Evolutionary conservation across 2,329 filamentous ascomycete genomes (phyloP), one percentile per base, ranked within the genome.

Genomic region (Cordyceps javanica): DNA sequence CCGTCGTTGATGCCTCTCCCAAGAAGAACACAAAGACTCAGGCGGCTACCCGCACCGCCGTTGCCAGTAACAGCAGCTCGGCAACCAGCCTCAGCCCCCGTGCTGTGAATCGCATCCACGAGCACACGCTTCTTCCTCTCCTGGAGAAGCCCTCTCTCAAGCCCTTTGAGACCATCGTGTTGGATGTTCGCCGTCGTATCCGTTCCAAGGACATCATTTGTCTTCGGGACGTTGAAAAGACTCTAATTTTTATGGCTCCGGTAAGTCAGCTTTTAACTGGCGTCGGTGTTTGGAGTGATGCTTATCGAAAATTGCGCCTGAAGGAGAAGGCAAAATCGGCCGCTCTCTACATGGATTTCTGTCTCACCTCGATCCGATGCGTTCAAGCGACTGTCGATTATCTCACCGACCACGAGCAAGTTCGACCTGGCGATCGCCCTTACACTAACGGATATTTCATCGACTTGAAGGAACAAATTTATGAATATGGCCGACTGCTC

Each of bases 371-470:
- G 62, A 90, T 97, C 71, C 87, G 86, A 73, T 94, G 91, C 75
- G 87, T 96, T 70, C 89, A 95, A 79, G 87, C 90, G 62, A 94
- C 91, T 60, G 90, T 95, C 73, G 87, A 91, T 73, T 87, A 88
- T 73, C 81, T 97, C 63, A 87, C 84, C 78, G 91, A 95, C 70
- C 86, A 86, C 70, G 92, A 97, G 72, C 90, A 93, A 76, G 87
- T 87, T 64, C 85, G 90, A 71, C 88, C 90, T 60, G 79, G 84
- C 73, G 93, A 97, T 73, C 87, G 89, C 67, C 91, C 91, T 64
- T 97, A 97, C 79, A 94, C 88, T 81, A 91, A 89, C 82, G 90
- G 90, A 70, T 97, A 97, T 76, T 97, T 97, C 72, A 88, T 97
- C 76, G 93, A 97, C 77, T 86, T 97, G 61, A 87, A 95, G 72